Evolutionary conservation across 106 monocot genomes (phyloP), one percentile per base, ranked within the genome.

Genomic region (Allium sativum): DNA sequence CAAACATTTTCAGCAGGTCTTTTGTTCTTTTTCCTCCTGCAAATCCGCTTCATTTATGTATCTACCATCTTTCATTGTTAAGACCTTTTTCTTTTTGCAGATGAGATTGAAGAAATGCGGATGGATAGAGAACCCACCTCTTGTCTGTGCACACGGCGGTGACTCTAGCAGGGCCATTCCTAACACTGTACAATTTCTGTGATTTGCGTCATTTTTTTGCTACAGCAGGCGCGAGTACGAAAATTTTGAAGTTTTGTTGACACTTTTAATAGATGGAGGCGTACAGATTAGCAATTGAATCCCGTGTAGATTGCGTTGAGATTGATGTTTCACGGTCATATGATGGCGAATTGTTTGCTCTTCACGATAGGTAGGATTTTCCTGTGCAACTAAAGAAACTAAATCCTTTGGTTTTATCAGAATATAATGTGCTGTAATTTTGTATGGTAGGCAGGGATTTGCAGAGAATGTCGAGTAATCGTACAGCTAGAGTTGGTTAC

Each of bases 101-200:
- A 67, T 73, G 79, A 64, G 82, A 40, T 54, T 61, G 76, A 21
- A 65, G 68, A 82, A 76, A 77, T 96, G 96, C 58, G 74, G 75
- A 6, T 95, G 95, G 90, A 12, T 90, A 52, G 73, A 67, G 53
- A 73, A 67, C 21, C 82, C 83, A 16, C 90, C 96, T 15, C 79
- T 96, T 13, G 90, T 91, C 9, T 96, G 96, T 60, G 96, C 96
- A 3, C 96, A 96, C 58, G 96, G 90, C 9, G 90, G 96, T 0
- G 96, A 96, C 66, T 74, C 84, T 21, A 84, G 69, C 73, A 79
- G 72, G 46, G 79, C 77, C 16, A 65, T 68, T 48, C 82, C 91
- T 21, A 96, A 91, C 63, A 87, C 96, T 1, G 96, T 95, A 53
- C 61, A 70, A 44, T 52, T 53, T 10, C 21, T 61, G 0, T 13